Evolutionary conservation across 2,329 filamentous ascomycete species (phyloP).

Genomic region (Pseudofabraea citricarpa): DNA sequence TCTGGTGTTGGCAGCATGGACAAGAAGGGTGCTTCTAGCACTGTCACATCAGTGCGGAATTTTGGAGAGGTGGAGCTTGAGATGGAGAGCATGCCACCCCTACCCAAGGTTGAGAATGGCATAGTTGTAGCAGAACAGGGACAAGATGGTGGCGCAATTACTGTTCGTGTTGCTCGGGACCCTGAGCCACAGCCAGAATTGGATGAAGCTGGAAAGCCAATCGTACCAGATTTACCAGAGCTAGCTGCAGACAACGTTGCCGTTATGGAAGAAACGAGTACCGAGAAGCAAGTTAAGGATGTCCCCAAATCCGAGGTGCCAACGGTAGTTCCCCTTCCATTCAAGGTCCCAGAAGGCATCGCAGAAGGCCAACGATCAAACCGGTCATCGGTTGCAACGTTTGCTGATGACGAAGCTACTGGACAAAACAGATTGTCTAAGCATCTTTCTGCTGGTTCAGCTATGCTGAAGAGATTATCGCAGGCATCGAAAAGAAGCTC

Average conservation of each 20-base stretch:
- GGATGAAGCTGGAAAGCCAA: conserved; percentile 37
- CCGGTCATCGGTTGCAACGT: conserved; percentile 64
- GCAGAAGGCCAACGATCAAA: conserved; percentile 42
- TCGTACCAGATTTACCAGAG: too few relatives aligned
- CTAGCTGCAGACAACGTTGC: too few relatives aligned
- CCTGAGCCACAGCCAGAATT: conserved; percentile 11
- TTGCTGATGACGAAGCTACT: conserved; percentile 58
- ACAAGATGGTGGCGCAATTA: conserved; percentile 27
- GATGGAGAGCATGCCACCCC: conserved; percentile 39
- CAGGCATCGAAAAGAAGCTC: conserved; percentile 17
- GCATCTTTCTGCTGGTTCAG: conserved; percentile 44
- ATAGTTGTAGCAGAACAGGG: conserved; percentile 38
- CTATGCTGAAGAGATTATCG: conserved; percentile 20
- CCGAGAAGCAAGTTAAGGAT: too few relatives aligned
- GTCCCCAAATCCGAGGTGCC: conserved; percentile 39
- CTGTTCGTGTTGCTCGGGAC: conserved; percentile 17
- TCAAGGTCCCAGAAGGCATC: conserved; percentile 48
- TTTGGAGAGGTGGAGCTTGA: conserved; percentile 47
- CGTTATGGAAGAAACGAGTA: too few relatives aligned
- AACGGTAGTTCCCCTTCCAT: conserved; percentile 60
- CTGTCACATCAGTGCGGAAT: conserved; percentile 24
- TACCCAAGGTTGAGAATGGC: conserved; percentile 29
- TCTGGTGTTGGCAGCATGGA: conserved; percentile 34
- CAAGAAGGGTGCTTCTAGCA: conserved; percentile 30
- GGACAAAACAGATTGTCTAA: conserved; percentile 46